Evolutionary conservation across 257 asterid genomes (phyloP).

Genomic region (Mentha longifolia): DNA sequence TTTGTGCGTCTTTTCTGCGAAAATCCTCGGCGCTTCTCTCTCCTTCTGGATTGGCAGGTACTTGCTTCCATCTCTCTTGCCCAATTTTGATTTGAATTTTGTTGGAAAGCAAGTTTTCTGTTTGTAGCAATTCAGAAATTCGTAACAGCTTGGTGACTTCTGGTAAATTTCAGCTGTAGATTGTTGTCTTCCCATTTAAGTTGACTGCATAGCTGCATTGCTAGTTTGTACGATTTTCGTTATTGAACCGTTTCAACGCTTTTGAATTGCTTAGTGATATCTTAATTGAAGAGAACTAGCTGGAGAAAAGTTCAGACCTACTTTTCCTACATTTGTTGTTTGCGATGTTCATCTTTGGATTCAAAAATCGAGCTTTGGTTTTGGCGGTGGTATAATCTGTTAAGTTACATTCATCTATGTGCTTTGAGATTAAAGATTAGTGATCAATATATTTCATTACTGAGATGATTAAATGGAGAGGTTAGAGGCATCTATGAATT

Average conservation of each 20-base stretch:
- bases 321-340: neutral
- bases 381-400: constrained; percentile 9
- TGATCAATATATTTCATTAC: neutral
- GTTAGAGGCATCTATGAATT: neutral
- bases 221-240: neutral
- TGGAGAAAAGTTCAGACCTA: neutral
- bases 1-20: constrained; percentile 83
- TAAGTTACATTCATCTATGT: constrained; percentile 7
- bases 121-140: neutral
- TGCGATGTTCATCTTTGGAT: neutral
- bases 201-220: constrained; percentile 19
- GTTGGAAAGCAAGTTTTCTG: neutral
- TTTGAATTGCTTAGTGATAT: constrained; percentile 1
- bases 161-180: constrained; percentile 5
- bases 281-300: neutral
- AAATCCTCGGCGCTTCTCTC: constrained; percentile 90
- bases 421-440: constrained; percentile 6
- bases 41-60: constrained; percentile 97
- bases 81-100: neutral
- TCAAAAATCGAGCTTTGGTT: neutral
- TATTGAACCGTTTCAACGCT: neutral
- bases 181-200: constrained; percentile 3
- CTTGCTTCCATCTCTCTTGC: constrained; percentile 6
- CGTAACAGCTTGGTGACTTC: neutral
- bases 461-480: neutral